phyloP scores from a whole-genome alignment of 2,329 filamentous ascomycete species.

The Helotiales sp. region DNA sequence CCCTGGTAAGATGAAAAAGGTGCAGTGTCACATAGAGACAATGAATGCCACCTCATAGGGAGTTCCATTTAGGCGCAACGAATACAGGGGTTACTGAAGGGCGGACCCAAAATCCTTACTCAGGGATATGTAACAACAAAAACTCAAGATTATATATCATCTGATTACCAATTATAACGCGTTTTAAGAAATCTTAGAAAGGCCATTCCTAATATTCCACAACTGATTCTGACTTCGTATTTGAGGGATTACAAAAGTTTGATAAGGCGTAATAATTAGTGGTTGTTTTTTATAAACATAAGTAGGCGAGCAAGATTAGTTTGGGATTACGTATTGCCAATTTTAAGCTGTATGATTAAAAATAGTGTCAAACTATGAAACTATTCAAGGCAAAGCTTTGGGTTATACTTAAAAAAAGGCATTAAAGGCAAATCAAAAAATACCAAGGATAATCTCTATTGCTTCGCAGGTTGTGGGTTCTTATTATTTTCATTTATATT shows the following conservation, averaged over 20 bases:
- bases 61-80: too few relatives aligned
- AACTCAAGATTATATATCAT: too few relatives aligned
- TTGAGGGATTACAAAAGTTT: slow-evolving; percentile 23
- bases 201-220: slow-evolving; percentile 30
- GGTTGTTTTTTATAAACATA: slow-evolving; percentile 12
- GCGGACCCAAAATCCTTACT: too few relatives aligned
- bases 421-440: slow-evolving; percentile 12
- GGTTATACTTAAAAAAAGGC: slow-evolving; percentile 8
- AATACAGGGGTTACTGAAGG: too few relatives aligned
- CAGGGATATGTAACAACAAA: too few relatives aligned
- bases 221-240: slow-evolving; percentile 18
- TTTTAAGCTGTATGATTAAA: slow-evolving; percentile 17
- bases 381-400: not conserved
- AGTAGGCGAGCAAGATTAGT: slow-evolving; percentile 8
- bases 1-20: too few relatives aligned
- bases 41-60: too few relatives aligned
- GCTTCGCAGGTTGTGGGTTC: too few relatives aligned
- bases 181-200: too few relatives aligned
- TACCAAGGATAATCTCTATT: slow-evolving; percentile 10
- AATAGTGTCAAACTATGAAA: slow-evolving; percentile 11
- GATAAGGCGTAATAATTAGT: slow-evolving; percentile 16
- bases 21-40: too few relatives aligned
- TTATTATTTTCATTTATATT: too few relatives aligned
- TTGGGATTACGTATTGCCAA: slow-evolving; percentile 16
- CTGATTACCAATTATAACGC: too few relatives aligned